Base-by-base conservation (phyloP, 768 basidiomycete species). In the Sarcodon aspratus region DNA sequence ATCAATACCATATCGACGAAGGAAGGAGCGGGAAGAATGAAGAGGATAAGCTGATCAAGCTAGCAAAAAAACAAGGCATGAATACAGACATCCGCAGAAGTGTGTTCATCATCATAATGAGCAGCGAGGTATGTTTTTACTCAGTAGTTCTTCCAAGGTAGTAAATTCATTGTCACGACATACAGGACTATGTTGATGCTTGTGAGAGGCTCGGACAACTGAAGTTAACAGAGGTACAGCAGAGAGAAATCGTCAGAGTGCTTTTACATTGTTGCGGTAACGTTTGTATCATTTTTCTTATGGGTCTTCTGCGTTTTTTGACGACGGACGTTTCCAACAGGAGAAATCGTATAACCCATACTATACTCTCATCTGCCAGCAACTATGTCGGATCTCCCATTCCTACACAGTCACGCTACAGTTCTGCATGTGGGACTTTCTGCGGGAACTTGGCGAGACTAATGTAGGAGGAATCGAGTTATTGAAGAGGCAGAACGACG, bases 61-160 rank as follows among this genome's bases (percentile, higher is more conserved):
- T 98, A n/a, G 95, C 96, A 4, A 75, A 80, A 55, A 85, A 82
- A 60, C 96, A 99, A 62, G 96, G 96, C 17, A 98, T 99, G 95
- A 99, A 99, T 60, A 97, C 94, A 1, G 96, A 97, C 56, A 83
- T 97, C 36, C 76, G 95, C 35, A 72, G 91, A 52, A 83, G 85
- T 48, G 82, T 97, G 47, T 99, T 99, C 59, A 80, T 93, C 12
- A 85, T 94, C 10, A 66, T 98, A 34, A 96, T 98, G 92, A 95
- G 88, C 59, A 88, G 89, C 55, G 91, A 95, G 59, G 95, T 95
- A 59, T 54, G 82, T 66, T 49, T 27, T 4, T 31, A 45, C 8
- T 2, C 37, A 38, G 37, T 38, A 38, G 37, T 6, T 13, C 37
- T 18, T 38, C 18, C 6, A 27, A 5, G 21, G 21, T 5, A 27